Base-by-base conservation (phyloP, 768 basidiomycete genomes). In the Glaciozyma martinii region DNA sequence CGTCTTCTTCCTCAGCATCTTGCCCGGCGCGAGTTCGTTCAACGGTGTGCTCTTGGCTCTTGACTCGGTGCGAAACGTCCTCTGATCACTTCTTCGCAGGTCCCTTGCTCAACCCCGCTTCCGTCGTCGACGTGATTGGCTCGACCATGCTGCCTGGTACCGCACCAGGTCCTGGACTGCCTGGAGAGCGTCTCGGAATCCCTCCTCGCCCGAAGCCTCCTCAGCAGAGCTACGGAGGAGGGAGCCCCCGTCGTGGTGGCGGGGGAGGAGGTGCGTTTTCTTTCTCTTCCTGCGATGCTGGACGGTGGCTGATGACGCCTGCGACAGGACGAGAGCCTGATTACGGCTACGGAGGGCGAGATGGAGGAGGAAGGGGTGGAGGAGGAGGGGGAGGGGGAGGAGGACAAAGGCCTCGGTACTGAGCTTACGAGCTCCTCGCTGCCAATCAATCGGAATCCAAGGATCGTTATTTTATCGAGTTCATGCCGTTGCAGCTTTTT, bases 1-100 rank as follows among this genome's bases (percentile, higher is more conserved):
- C 21, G 82, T 83, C n/a, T 88, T 85, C 84, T 94, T 97, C 76
- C 79, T 95, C 42, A 85, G 86, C 32, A 84, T 85, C 67, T 77
- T 98, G 57, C 93, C 93, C 8, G 77, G 81, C 47, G 79, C 87
- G 7, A 68, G 76, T 19, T 76, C 82, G n/a, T 97, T 95, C 75
- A 89, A 95, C 77, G 93, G 91, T 91, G 27, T 23, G 63, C 58
- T 12, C 29, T 25, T 40, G 29, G 49, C 27, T 1, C 3, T n/a
- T 4, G 15, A 5, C 33, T 37, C 9, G 3, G 7, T 23, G 32
- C 12, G 2, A 21, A 33, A 10, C 50, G 33, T 9, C 21, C 3
- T 44, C 13, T 10, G 4, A 44, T 3, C 27, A 19, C n/a, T 16
- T 4, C 21, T 23, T n/a, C 13, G 23, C 44, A 65, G 63, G 68